Evolutionary conservation across 2,329 filamentous ascomycete genomes (phyloP).

Genomic region (Xylariaceae sp.): DNA sequence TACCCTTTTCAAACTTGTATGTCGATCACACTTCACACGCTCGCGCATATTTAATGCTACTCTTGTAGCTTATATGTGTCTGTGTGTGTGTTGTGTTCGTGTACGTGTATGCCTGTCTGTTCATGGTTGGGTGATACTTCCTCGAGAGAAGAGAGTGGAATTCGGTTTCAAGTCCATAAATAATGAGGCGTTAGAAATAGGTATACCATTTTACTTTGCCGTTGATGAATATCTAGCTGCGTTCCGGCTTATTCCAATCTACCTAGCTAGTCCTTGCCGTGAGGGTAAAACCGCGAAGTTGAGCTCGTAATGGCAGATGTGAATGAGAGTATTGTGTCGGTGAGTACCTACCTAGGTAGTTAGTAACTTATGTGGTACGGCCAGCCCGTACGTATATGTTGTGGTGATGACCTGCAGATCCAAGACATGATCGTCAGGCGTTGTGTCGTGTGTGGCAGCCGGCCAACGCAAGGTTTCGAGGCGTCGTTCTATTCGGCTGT

Average conservation of each 20-base stretch:
- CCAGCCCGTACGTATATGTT: not conserved
- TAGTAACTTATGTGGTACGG: no score
- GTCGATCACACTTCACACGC: not conserved
- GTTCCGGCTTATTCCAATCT: not conserved
- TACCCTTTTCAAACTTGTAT: constrained; percentile 4
- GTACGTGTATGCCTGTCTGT: not conserved
- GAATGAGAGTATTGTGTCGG: no score
- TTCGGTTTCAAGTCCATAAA: constrained; percentile 8
- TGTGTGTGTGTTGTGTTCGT: not conserved
- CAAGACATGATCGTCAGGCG: not conserved
- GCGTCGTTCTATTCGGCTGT: no score
- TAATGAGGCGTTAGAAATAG: constrained; percentile 18
- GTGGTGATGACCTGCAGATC: not conserved
- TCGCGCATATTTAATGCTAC: not conserved
- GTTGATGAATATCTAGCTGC: not conserved
- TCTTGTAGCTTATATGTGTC: constrained; percentile 3
- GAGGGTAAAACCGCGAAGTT: no score
- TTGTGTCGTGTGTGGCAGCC: not conserved
- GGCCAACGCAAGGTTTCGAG: no score
- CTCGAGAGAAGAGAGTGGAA: not conserved
- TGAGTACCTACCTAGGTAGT: no score
- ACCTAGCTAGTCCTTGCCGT: no score
- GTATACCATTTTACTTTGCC: constrained; percentile 9
- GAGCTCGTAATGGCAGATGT: no score
- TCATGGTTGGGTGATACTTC: not conserved